Evolutionary conservation across 495 filamentous ascomycete species (phyloP).

Genomic region (Penicillium pancosmium): DNA sequence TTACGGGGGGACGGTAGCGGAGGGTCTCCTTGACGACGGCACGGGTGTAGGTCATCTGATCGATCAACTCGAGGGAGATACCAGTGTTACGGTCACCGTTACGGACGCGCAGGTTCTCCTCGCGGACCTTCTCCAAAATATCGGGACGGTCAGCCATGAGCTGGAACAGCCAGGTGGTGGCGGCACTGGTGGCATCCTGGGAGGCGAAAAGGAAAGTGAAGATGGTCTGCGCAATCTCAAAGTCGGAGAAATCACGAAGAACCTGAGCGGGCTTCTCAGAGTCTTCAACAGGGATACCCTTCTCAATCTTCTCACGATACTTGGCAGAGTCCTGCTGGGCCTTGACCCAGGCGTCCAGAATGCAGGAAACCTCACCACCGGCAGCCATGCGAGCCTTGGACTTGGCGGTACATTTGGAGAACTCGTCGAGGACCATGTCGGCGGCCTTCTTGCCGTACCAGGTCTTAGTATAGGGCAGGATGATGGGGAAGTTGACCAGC

Average conservation of each 20-base stretch:
- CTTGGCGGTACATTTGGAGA: constrained; percentile 89
- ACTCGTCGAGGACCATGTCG: constrained; percentile 88
- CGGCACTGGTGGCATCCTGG: constrained; percentile 94
- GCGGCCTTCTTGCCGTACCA: constrained; percentile 98
- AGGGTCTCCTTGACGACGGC: constrained; percentile 93
- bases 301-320: constrained; percentile 72
- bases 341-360: constrained; percentile 93
- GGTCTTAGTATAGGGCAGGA: constrained; percentile 91
- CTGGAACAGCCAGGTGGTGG: constrained; percentile 94
- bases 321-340: constrained; percentile 78
- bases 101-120: constrained; percentile 81
- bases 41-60: constrained; percentile 86
- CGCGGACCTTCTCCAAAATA: constrained; percentile 83
- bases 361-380: constrained; percentile 84
- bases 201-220: constrained; percentile 99
- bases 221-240: constrained; percentile 90
- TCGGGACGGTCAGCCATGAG: constrained; percentile 93
- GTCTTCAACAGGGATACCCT: constrained; percentile 66
- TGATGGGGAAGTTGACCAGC: constrained; percentile 98
- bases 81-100: constrained; percentile 73
- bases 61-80: constrained; percentile 80
- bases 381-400: constrained; percentile 90
- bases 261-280: constrained; percentile 79
- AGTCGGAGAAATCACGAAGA: constrained; percentile 85
- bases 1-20: constrained; percentile 92